Base-by-base conservation (phyloP, 2,329 filamentous ascomycete genomes). In the Colletotrichum sp. region DNA sequence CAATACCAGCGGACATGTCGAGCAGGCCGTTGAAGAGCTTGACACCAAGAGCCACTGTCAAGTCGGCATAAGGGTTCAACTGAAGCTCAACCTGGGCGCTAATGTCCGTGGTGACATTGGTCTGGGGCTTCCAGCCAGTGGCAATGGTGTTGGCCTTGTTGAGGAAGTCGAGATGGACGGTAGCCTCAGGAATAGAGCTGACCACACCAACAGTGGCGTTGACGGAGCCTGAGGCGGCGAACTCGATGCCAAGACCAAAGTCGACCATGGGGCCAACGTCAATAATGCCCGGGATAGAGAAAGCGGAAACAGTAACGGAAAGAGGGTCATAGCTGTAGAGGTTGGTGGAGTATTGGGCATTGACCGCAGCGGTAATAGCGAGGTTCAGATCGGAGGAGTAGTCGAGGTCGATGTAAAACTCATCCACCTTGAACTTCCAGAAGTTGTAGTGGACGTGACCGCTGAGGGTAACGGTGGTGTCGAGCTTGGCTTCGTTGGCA, bases 361-460 rank as follows among this genome's bases (percentile, higher is more conserved):
- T 81, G 13, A 86, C 80, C 8, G 82, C 80, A 28, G 85, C 81
- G 34, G 82, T 82, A 36, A 89, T 72, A 18, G 78, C 83, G 6
- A 81, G 82, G 13, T 83, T 81, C 21, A 76, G 32, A 57, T 78
- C 80, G 77, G 83, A 85, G 1, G 83, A 76, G 4, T 78, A 81
- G 71, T 87, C 85, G 68, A 88, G 81, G 72, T 88, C 86, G 63
- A 88, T 85, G 78, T 84, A 85, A 9, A 88, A 81, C 52, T 81
- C 79, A 52, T 84, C 78, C 8, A 86, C 78, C 59, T 80, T 78
- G 39, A 80, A 79, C n/a, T 76, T 75, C 52, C 80, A 78, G 76
- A 87, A 83, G 76, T 83, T 83, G 79, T 86, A 88, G 65, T 82
- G 80, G 15, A 88, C 81, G 70, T 84, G 83, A 26, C 86, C 87